Percentiles rank a stretch among this genome's conserved stretches.
phyloP scores from a whole-genome alignment of 169 alveolate genomes.

The Plasmodium knowlesi region DNA sequence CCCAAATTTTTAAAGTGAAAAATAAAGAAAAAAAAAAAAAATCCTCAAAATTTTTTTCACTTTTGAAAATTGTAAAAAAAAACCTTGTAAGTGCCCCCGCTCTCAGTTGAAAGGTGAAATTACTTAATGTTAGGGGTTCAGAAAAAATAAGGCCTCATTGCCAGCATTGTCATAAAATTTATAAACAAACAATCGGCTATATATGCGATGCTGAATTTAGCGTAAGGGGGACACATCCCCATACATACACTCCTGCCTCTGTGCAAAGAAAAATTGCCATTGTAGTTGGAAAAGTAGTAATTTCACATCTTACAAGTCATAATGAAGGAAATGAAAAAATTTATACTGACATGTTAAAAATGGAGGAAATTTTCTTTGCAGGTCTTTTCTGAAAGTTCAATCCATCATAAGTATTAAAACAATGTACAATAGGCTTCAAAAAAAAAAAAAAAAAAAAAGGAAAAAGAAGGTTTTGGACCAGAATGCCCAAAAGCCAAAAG shows the following conservation, averaged over 20 bases:
- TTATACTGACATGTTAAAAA: background rate
- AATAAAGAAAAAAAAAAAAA: background rate
- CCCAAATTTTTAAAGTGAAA: background rate
- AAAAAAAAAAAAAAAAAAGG: background rate
- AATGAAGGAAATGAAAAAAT: background rate
- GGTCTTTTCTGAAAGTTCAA: background rate
- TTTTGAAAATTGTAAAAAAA: background rate
- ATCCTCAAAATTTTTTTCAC: background rate
- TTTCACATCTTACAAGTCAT: background rate
- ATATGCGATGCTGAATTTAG: background rate
- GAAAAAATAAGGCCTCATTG: background rate
- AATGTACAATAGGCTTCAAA: background rate
- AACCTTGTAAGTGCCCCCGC: background rate
- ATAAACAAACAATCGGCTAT: background rate
- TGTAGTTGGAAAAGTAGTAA: background rate
- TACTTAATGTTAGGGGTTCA: background rate
- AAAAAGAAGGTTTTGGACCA: background rate
- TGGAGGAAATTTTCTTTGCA: background rate
- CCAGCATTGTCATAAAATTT: background rate
- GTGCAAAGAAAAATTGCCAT: background rate
- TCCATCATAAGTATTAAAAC: background rate
- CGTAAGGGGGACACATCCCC: background rate
- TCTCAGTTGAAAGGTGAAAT: background rate
- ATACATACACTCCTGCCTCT: background rate
- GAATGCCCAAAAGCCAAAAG: background rate